A percentile compares a stretch with the other conserved stretches of the same genome.
Evolutionary conservation across 75 land plant species (phyloP).

Genomic region (Cupressus sempervirens): DNA sequence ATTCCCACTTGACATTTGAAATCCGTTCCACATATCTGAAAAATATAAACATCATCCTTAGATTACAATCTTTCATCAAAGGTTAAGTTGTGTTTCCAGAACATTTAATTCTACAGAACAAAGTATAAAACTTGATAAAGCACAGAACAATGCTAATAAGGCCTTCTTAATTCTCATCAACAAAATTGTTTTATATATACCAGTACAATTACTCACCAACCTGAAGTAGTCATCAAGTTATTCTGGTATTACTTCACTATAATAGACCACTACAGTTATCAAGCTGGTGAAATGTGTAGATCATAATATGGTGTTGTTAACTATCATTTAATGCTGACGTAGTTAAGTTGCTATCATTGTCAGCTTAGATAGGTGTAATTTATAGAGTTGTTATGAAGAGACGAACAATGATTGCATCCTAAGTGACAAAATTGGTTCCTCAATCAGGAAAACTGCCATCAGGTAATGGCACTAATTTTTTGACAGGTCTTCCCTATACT

Average conservation of each 20-base stretch:
- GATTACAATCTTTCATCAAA: neutral
- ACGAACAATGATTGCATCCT: too few relatives aligned
- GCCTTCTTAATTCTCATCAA: neutral
- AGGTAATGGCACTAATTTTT: too few relatives aligned
- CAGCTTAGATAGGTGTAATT: too few relatives aligned
- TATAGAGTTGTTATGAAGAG: too few relatives aligned
- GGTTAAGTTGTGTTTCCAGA: neutral
- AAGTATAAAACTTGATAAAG: neutral
- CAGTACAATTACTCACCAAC: neutral
- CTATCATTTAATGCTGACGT: too few relatives aligned
- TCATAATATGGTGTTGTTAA: too few relatives aligned
- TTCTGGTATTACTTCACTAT: neutral
- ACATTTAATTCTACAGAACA: neutral
- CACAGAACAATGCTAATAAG: neutral
- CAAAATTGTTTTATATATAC: neutral
- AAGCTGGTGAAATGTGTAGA: neutral
- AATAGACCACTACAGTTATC: neutral
- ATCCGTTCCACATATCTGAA: constrained; percentile 85
- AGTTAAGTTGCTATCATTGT: too few relatives aligned
- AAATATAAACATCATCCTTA: constrained; percentile 8
- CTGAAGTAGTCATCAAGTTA: neutral
- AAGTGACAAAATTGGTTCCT: too few relatives aligned
- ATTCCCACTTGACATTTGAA: constrained; percentile 89
- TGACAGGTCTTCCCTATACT: too few relatives aligned
- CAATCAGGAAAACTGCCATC: too few relatives aligned